Conservation (phyloP, 2,329 filamentous ascomycete genomes). For the Epichloe uncinata region DNA sequence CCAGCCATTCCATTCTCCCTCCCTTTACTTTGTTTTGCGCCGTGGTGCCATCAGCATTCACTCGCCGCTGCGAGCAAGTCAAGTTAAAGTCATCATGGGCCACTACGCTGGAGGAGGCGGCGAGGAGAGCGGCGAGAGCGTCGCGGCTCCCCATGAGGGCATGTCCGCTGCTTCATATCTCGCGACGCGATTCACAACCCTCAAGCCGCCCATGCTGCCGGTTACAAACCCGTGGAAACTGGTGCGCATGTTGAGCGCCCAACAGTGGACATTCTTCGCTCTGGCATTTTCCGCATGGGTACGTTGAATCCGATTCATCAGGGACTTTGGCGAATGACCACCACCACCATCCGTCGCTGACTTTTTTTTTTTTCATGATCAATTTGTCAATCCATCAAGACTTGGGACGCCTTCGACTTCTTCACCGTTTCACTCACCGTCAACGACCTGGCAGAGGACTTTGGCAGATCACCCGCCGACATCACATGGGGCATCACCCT, state of each 20-base stretch:
- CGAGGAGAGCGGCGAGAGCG: conserved; percentile 8
- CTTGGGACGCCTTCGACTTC: conserved; percentile 54
- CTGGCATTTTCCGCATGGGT: conserved; percentile 46
- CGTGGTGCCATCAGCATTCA: not conserved
- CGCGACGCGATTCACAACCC: conserved; percentile 36
- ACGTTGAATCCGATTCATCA: conserved; percentile 11
- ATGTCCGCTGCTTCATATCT: conserved; percentile 36
- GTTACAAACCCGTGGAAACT: conserved; percentile 39
- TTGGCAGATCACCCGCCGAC: conserved; percentile 39
- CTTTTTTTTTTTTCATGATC: not conserved
- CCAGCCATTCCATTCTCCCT: not conserved
- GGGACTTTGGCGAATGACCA: too few species aligned
- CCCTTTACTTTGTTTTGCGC: not conserved
- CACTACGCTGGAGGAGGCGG: conserved; percentile 16
- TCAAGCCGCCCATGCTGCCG: conserved; percentile 43
- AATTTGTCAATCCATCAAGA: conserved; percentile 20
- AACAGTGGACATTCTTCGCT: conserved; percentile 42
- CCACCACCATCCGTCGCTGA: not conserved
- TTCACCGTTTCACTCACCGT: conserved; percentile 50
- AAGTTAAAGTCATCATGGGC: conserved; percentile 1
- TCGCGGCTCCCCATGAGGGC: conserved; percentile 29
- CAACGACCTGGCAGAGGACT: conserved; percentile 36
- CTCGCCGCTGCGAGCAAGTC: not conserved
- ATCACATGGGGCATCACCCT: conserved; percentile 54
- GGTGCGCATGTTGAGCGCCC: conserved; percentile 32